A percentile compares a stretch with the other conserved stretches of the same genome.
Evolutionary conservation across 2,329 filamentous ascomycete genomes (phyloP).

Genomic region (Davidsoniella neocaledoniae): DNA sequence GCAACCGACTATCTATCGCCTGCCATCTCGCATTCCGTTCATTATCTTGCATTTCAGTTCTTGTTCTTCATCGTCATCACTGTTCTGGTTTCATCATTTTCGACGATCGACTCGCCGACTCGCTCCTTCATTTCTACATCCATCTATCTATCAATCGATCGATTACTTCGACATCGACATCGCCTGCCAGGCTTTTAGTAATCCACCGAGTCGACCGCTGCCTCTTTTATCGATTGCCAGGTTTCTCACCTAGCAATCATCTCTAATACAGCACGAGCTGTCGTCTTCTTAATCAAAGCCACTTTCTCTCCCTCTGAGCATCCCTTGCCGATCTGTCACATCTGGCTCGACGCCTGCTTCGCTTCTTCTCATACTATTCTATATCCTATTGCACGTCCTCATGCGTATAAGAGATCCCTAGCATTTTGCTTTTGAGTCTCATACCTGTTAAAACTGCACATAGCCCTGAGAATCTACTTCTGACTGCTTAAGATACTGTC

Average conservation of each 20-base stretch:
- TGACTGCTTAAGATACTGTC: neutral
- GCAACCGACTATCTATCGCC: too few species aligned
- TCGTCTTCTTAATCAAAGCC: neutral
- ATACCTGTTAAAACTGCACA: neutral
- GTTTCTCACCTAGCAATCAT: neutral
- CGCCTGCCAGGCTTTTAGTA: too few species aligned
- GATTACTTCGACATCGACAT: too few species aligned
- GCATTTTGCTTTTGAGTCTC: slow-evolving; percentile 1
- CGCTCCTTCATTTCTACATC: too few species aligned
- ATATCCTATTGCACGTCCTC: neutral
- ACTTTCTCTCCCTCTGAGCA: neutral
- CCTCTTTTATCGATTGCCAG: neutral
- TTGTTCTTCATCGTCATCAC: neutral
- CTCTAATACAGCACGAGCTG: neutral
- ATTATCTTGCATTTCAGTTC: neutral
- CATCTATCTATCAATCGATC: too few species aligned
- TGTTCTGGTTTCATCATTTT: neutral
- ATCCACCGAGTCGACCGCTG: neutral
- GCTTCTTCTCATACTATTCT: neutral
- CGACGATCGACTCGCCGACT: slow-evolving; percentile 10
- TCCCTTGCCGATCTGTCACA: neutral
- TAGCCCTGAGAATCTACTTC: neutral
- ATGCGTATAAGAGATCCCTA: slow-evolving; percentile 6
- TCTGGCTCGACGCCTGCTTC: slow-evolving; percentile 1
- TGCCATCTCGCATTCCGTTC: too few species aligned